phyloP scores from a whole-genome alignment of 495 filamentous ascomycete species.

The Penicillium diatomitis region DNA sequence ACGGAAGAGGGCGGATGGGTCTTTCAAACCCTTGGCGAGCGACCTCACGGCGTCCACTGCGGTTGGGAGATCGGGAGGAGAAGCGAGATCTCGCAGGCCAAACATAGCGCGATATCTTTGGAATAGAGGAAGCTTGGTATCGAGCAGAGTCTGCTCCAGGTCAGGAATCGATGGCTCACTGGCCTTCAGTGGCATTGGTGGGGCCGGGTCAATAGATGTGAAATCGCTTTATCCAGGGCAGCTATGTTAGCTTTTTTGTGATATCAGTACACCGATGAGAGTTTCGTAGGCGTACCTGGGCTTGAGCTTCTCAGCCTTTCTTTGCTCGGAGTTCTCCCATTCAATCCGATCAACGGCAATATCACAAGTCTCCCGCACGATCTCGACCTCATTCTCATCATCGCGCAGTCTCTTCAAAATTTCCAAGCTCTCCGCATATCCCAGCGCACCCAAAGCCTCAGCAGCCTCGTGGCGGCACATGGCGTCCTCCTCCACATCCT shows the following conservation, averaged over 20 bases:
- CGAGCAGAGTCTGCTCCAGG: slow-evolving; percentile 65
- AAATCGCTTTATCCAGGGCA: slow-evolving; percentile 58
- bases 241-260: not conserved
- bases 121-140: slow-evolving; percentile 75
- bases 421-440: slow-evolving; percentile 58
- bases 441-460: slow-evolving; percentile 87
- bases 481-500: slow-evolving; percentile 68
- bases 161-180: slow-evolving; percentile 56
- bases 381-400: slow-evolving; percentile 58
- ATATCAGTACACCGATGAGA: not conserved
- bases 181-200: slow-evolving; percentile 61
- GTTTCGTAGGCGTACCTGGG: slow-evolving; percentile 49
- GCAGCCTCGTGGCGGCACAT: slow-evolving; percentile 98
- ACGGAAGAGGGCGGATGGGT: slow-evolving; percentile 87
- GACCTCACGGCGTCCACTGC: slow-evolving; percentile 75
- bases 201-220: slow-evolving; percentile 90
- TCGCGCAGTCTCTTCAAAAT: slow-evolving; percentile 64
- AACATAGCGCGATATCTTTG: slow-evolving; percentile 97
- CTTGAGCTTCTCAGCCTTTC: slow-evolving; percentile 63
- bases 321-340: slow-evolving; percentile 75
- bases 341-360: slow-evolving; percentile 89
- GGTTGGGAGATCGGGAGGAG: slow-evolving; percentile 81
- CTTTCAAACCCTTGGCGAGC: slow-evolving; percentile 76
- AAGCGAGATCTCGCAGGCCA: slow-evolving; percentile 83
- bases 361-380: slow-evolving; percentile 92